A percentile compares a stretch with the other conserved stretches of the same genome.
Evolutionary conservation across 2,329 filamentous ascomycete species (phyloP).

Genomic region (Colletotrichum shisoi): DNA sequence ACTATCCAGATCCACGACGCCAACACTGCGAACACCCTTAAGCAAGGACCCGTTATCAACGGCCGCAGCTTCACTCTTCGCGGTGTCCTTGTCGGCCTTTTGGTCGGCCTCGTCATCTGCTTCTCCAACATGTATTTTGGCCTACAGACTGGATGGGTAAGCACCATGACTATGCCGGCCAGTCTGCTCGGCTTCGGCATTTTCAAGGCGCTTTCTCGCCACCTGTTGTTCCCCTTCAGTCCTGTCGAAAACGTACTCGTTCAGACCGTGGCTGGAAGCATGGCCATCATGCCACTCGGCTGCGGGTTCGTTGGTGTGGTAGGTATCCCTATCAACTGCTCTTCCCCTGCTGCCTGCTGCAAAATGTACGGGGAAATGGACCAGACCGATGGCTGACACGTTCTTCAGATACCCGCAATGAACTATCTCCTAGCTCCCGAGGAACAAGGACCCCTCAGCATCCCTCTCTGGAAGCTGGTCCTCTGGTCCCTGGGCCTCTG

Average conservation of each 20-base stretch:
- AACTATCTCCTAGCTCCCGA: slow-evolving; percentile 81
- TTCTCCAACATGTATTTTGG: slow-evolving; percentile 99
- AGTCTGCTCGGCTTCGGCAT: slow-evolving; percentile 94
- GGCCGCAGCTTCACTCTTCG: slow-evolving; percentile 83
- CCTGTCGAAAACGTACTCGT: slow-evolving; percentile 97
- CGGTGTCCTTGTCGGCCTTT: slow-evolving; percentile 78
- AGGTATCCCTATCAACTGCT: slow-evolving; percentile 43
- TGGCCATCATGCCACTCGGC: slow-evolving; percentile 95
- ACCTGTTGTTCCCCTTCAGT: slow-evolving; percentile 82
- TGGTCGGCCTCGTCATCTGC: slow-evolving; percentile 88
- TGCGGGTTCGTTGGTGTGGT: slow-evolving; percentile 93
- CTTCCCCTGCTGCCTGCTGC: slow-evolving; percentile 16
- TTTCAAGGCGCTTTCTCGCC: slow-evolving; percentile 79
- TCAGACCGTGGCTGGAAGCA: slow-evolving; percentile 92
- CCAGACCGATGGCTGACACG: slow-evolving; percentile 1
- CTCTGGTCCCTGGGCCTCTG: slow-evolving; percentile 93
- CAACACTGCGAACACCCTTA: neutral
- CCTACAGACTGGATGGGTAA: slow-evolving; percentile 76
- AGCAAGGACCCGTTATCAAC: slow-evolving; percentile 41
- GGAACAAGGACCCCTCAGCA: slow-evolving; percentile 78
- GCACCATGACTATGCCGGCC: slow-evolving; percentile 95
- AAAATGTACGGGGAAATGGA: neutral
- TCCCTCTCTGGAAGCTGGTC: slow-evolving; percentile 79
- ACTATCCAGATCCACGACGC: neutral
- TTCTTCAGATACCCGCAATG: slow-evolving; percentile 76